A percentile compares a stretch with the other conserved stretches of the same genome.
Evolutionary conservation across 1,284 basidiomycete species (phyloP).

Genomic region (Malassezia arunalokei): DNA sequence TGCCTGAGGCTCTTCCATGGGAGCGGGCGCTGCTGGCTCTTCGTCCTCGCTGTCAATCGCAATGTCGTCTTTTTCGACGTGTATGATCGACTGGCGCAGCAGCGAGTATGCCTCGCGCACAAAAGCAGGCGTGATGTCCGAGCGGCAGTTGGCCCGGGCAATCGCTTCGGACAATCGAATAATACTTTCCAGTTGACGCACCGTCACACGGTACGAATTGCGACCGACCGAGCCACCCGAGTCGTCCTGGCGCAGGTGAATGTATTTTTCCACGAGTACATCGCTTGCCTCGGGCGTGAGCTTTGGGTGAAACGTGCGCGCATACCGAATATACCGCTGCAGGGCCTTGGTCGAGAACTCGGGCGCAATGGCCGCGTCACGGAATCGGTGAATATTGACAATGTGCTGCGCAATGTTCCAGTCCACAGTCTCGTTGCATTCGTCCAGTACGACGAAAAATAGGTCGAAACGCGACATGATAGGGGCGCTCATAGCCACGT

Average conservation of each 20-base stretch:
- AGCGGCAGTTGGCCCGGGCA: constrained; percentile 85
- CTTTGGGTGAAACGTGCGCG: constrained; percentile 74
- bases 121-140: constrained; percentile 64
- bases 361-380: constrained; percentile 82
- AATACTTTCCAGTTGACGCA: constrained; percentile 92
- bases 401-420: constrained; percentile 91
- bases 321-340: constrained; percentile 92
- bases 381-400: constrained; percentile 90
- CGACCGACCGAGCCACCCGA: constrained; percentile 55
- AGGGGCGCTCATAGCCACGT: constrained; percentile 93
- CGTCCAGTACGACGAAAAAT: constrained; percentile 96
- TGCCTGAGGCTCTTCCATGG: constrained; percentile 50
- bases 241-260: constrained; percentile 82
- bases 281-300: constrained; percentile 83
- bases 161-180: constrained; percentile 93
- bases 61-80: constrained; percentile 97
- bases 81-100: constrained; percentile 91
- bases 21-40: not conserved
- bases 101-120: constrained; percentile 91
- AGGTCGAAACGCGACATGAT: constrained; percentile 99
- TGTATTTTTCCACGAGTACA: constrained; percentile 89
- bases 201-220: constrained; percentile 90
- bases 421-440: constrained; percentile 87
- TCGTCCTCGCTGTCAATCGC: constrained; percentile 73
- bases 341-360: constrained; percentile 94